Conservation (phyloP, 169 alveolate genomes). For the Cryptosporidium meleagridis region DNA sequence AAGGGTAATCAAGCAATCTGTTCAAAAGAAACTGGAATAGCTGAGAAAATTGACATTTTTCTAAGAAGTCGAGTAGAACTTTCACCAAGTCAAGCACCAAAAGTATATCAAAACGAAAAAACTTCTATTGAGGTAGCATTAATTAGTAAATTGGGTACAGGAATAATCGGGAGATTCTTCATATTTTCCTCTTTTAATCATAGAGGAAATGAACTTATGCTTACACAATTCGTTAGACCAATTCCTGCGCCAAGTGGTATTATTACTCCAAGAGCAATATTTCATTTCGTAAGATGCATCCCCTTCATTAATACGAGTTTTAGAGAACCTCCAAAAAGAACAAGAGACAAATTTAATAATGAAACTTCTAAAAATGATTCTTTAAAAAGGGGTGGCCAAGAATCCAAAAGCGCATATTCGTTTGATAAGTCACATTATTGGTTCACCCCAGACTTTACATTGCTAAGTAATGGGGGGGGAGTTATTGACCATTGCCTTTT, state of each 20-base stretch:
- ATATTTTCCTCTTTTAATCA: slow-evolving; percentile 76
- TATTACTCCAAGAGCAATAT: slow-evolving; percentile 76
- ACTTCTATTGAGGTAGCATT: slow-evolving; percentile 11
- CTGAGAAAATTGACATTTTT: slow-evolving; percentile 63
- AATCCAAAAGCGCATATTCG: background rate
- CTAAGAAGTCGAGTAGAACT: slow-evolving; percentile 57
- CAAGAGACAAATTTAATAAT: slow-evolving; percentile 29
- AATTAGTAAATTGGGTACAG: slow-evolving; percentile 40
- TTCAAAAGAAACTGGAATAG: slow-evolving; percentile 41
- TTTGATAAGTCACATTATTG: slow-evolving; percentile 37
- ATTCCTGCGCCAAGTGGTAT: slow-evolving; percentile 76
- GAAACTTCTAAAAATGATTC: slow-evolving; percentile 4
- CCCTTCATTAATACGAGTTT: slow-evolving; percentile 78
- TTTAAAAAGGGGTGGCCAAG: slow-evolving; percentile 10
- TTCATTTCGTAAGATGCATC: slow-evolving; percentile 78
- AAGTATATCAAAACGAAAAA: slow-evolving; percentile 25
- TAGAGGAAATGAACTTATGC: slow-evolving; percentile 76
- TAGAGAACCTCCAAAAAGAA: slow-evolving; percentile 71
- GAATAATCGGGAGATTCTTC: slow-evolving; percentile 67
- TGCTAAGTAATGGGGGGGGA: slow-evolving; percentile 84
- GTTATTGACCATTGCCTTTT: slow-evolving; percentile 85
- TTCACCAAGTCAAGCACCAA: slow-evolving; percentile 73
- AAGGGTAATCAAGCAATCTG: background rate
- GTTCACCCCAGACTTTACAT: slow-evolving; percentile 84
- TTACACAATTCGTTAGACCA: slow-evolving; percentile 76